phyloP scores from a whole-genome alignment of 2,329 filamentous ascomycete genomes.

The Phaeosphaeria sp. region DNA sequence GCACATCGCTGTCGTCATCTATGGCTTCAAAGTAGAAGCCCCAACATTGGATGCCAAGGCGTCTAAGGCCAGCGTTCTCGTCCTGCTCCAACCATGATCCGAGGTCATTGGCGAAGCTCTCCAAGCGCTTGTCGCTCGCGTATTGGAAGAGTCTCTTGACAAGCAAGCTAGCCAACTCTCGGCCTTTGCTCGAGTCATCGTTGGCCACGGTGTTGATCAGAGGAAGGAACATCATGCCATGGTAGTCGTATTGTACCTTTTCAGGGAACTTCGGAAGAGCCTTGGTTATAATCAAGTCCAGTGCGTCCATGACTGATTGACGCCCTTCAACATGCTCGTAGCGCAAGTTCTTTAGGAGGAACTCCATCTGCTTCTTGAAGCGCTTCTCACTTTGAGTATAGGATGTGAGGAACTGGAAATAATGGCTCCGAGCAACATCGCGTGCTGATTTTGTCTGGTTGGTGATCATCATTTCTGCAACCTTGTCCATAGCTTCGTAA shows the following conservation, averaged over 20 bases:
- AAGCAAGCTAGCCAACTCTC: conserved; percentile 78
- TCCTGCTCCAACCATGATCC: conserved; percentile 78
- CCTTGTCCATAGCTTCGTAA: conserved; percentile 87
- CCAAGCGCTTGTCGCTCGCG: conserved; percentile 74
- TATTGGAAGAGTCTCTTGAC: conserved; percentile 81
- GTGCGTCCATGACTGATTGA: conserved; percentile 89
- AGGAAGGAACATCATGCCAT: conserved; percentile 82
- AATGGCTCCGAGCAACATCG: conserved; percentile 85
- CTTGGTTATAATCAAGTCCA: conserved; percentile 86
- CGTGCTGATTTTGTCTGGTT: conserved; percentile 90
- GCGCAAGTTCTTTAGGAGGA: conserved; percentile 87
- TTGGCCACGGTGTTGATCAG: conserved; percentile 86
- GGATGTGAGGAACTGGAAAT: conserved; percentile 91
- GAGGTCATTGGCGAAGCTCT: conserved; percentile 74
- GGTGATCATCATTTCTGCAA: conserved; percentile 88
- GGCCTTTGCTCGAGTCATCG: conserved; percentile 85
- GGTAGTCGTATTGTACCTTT: conserved; percentile 76
- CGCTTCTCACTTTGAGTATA: conserved; percentile 91
- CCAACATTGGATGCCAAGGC: conserved; percentile 80
- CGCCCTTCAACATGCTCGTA: conserved; percentile 89
- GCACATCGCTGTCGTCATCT: conserved; percentile 58
- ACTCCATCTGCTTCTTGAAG: conserved; percentile 87
- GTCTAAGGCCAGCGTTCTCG: conserved; percentile 72
- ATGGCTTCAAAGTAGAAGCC: conserved; percentile 77
- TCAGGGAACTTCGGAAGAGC: conserved; percentile 64